A percentile compares a stretch with the other conserved stretches of the same genome.
phyloP scores from a whole-genome alignment of 768 basidiomycete genomes.

The Tricholoma bakamatsutake region DNA sequence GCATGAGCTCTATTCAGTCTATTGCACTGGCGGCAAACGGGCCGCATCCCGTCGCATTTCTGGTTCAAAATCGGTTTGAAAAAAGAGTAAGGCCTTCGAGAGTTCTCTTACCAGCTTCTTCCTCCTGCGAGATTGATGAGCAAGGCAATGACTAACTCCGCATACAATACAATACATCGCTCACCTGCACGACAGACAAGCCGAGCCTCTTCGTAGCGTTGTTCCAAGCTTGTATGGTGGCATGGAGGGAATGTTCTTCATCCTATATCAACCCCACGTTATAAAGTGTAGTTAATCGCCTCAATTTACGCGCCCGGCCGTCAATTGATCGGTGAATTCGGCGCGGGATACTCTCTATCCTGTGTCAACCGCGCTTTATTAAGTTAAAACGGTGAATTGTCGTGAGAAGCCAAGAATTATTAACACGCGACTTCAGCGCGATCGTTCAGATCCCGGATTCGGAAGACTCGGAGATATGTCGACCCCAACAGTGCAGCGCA shows the following conservation, averaged over 20 bases:
- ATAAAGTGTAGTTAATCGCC: neutral
- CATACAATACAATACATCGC: slow-evolving; percentile 9
- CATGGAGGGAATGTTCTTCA: slow-evolving; percentile 3
- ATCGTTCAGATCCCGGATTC: too few relatives aligned
- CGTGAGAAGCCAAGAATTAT: too few relatives aligned
- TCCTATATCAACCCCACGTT: neutral
- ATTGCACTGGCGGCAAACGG: slow-evolving; percentile 49
- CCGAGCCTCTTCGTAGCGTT: slow-evolving; percentile 34
- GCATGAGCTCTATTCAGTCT: slow-evolving; percentile 46
- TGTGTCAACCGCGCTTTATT: too few relatives aligned
- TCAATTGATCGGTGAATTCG: too few relatives aligned
- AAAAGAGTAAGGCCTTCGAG: neutral
- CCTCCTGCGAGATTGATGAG: slow-evolving; percentile 23
- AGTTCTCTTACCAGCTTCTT: slow-evolving; percentile 34
- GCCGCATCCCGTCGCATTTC: slow-evolving; percentile 59
- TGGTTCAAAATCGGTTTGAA: slow-evolving; percentile 15
- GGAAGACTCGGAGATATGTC: neutral
- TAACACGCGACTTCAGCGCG: too few relatives aligned
- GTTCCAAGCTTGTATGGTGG: slow-evolving; percentile 16
- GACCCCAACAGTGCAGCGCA: neutral
- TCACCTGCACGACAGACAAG: slow-evolving; percentile 40
- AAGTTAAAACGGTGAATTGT: too few relatives aligned
- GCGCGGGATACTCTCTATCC: too few relatives aligned
- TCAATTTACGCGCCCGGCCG: too few relatives aligned
- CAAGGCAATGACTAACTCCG: neutral